Evolutionary conservation across 768 basidiomycete species (phyloP).

Genomic region (Dentipellis fragilis): DNA sequence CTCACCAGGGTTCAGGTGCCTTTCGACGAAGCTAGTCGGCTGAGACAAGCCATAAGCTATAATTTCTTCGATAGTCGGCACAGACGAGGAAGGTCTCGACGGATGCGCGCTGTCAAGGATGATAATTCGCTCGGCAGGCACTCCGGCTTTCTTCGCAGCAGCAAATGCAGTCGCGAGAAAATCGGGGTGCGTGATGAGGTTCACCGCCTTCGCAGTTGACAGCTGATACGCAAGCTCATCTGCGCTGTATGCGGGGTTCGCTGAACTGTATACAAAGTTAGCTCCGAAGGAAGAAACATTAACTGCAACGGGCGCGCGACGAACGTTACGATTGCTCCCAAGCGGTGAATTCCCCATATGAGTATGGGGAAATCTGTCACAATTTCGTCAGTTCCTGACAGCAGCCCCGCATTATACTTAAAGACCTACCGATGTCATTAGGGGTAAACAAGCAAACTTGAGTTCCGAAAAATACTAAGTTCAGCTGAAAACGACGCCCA

Average conservation of each 20-base stretch:
- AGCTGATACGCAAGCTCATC: conserved; percentile 55
- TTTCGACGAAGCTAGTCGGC: conserved; percentile 33
- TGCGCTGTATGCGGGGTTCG: conserved; percentile 49
- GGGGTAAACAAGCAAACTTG: conserved; percentile 15
- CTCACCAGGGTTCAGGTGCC: conserved; percentile 43
- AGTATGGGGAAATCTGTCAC: conserved; percentile 8
- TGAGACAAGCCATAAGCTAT: conserved; percentile 30
- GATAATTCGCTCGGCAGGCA: conserved; percentile 21
- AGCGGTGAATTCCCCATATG: conserved; percentile 16
- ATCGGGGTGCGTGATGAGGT: conserved; percentile 23
- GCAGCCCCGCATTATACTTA: background rate
- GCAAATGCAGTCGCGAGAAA: conserved; percentile 18
- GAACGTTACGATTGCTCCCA: conserved; percentile 18
- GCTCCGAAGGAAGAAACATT: background rate
- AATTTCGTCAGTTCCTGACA: too few species aligned
- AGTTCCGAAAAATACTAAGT: background rate
- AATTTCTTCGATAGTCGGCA: conserved; percentile 34
- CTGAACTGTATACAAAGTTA: conserved; percentile 29
- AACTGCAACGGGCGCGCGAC: background rate
- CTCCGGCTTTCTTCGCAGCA: conserved; percentile 22
- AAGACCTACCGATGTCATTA: conserved; percentile 21
- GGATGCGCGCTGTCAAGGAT: conserved; percentile 13
- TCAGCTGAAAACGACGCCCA: too few species aligned
- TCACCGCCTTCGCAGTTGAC: conserved; percentile 4
- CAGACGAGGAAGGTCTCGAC: background rate